These are phyloP conservation scores for Plasmodium gonderi DNA, from an alignment of 169 alveolate genomes.

Conservation along the genomic window DNA sequence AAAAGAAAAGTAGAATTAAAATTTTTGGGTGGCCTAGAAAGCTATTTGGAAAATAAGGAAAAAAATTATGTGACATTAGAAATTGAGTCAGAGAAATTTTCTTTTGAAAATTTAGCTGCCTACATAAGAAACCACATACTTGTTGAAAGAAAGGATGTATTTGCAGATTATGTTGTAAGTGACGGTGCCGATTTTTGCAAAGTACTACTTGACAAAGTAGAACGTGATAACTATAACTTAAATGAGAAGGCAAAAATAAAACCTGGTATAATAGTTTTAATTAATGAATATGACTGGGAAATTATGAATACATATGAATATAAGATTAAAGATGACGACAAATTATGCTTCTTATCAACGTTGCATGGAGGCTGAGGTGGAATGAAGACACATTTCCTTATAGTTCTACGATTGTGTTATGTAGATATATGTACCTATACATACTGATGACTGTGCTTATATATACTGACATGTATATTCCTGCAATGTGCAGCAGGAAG, in stretches of 20 bases:
- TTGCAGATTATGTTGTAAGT: slow-evolving; percentile 74
- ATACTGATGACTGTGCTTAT: not conserved
- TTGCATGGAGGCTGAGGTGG: slow-evolving; percentile 94
- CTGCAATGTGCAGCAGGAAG: too few relatives aligned
- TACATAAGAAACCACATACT: slow-evolving; percentile 78
- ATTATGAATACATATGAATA: slow-evolving; percentile 89
- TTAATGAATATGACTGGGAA: slow-evolving; percentile 97
- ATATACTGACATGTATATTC: not conserved
- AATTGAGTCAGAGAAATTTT: slow-evolving; percentile 64
- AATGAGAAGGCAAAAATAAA: slow-evolving; percentile 77
- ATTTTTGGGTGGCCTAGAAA: slow-evolving; percentile 72
- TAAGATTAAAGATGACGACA: slow-evolving; percentile 85
- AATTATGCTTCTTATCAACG: slow-evolving; percentile 94
- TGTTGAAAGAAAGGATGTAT: slow-evolving; percentile 80
- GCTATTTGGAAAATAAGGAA: slow-evolving; percentile 63
- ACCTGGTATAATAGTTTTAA: slow-evolving; percentile 95
- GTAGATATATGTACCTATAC: not conserved
- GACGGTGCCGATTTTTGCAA: slow-evolving; percentile 24
- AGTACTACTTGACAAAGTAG: slow-evolving; percentile 68
- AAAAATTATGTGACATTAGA: slow-evolving; percentile 52
- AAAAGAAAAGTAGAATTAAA: slow-evolving; percentile 67
- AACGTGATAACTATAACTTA: slow-evolving; percentile 57
- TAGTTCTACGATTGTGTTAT: too few relatives aligned
- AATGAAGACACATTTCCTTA: not conserved
- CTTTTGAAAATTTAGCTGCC: slow-evolving; percentile 77